These are phyloP conservation scores for Leccinum truebloodii DNA, from an alignment of 768 basidiomycete genomes.

Conservation along the genomic window DNA sequence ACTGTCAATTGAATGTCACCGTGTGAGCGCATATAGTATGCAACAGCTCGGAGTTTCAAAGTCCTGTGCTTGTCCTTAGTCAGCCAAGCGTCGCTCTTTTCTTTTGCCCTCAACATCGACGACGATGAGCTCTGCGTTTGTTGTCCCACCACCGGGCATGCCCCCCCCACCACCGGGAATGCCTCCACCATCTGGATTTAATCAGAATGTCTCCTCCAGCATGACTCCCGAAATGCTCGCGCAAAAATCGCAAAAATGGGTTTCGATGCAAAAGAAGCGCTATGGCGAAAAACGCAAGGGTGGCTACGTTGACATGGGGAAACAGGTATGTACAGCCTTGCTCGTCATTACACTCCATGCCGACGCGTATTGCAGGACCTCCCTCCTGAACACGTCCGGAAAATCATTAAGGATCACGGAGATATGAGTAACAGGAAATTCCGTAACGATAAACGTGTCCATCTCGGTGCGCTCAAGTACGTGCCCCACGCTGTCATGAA, in stretches of 20 bases:
- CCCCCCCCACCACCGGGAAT: constrained; percentile 43
- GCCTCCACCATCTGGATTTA: constrained; percentile 37
- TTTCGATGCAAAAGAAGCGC: constrained; percentile 88
- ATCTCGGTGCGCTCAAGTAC: constrained; percentile 96
- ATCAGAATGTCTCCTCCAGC: constrained; percentile 39
- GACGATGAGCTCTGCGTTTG: constrained; percentile 34
- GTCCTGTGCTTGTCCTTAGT: constrained; percentile 18
- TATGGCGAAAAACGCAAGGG: constrained; percentile 91
- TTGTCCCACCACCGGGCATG: constrained; percentile 45
- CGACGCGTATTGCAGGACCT: constrained; percentile 60
- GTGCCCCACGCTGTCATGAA: constrained; percentile 99
- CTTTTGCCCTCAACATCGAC: constrained; percentile 32
- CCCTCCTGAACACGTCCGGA: constrained; percentile 96
- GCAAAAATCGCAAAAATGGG: constrained; percentile 95
- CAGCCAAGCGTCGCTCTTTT: constrained; percentile 23
- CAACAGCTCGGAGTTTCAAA: constrained; percentile 14
- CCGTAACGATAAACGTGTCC: constrained; percentile 98
- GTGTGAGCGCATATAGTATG: not conserved
- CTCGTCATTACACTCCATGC: not conserved
- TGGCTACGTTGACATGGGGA: constrained; percentile 89
- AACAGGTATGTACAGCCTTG: constrained; percentile 62
- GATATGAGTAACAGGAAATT: constrained; percentile 99
- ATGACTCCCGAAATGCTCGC: constrained; percentile 72
- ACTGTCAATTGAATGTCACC: not conserved
- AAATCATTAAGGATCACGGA: constrained; percentile 99